Evolutionary conservation across 75 land plant species (phyloP), one percentile per base, ranked within the genome.

Genomic region (Pinus tabuliformis): DNA sequence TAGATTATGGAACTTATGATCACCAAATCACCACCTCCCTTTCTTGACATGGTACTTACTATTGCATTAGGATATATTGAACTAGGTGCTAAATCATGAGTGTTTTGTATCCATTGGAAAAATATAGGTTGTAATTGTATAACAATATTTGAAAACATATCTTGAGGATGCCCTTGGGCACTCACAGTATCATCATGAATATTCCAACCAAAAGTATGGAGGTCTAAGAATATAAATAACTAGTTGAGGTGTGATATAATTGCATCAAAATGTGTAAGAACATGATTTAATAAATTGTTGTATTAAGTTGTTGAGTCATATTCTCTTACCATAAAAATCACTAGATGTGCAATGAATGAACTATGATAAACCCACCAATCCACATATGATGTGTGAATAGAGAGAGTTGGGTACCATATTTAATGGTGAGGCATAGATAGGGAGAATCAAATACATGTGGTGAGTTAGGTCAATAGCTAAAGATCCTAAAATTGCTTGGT

Each of bases 121-220:
- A 58, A 56, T 3, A 73, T 73, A 15, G 59, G 30, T 73, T 73
- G 59, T 73, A 73, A 73, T 56, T 66, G 16, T 26, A 56, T 73
- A 73, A 0, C 4, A 73, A 4, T 73, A 61, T 76, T 24, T 16
- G 70, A 61, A 18, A 62, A 76, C 66, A 76, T 76, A 76, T 76
- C 66, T 76, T 61, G 49, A 59, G 45, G 77, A 61, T 17, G 11
- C 28, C 42, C 77, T 59, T 30, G 37, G 36, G 77, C 1, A 36
- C 77, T 76, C 68, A 61, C 61, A 58, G 2, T 76, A 61, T 76
- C 77, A 45, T 76, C 59, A 76, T 61, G 49, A 61, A 76, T 76
- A 76, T 76, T 17, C 20, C 60, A 8, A 59, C 45, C 73, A 61
- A 76, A 76, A 60, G 1, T 76, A 37, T 76, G 66, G 20, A 61